Conservation (phyloP, 768 basidiomycete genomes). For the Clitopilus passeckerianus region DNA sequence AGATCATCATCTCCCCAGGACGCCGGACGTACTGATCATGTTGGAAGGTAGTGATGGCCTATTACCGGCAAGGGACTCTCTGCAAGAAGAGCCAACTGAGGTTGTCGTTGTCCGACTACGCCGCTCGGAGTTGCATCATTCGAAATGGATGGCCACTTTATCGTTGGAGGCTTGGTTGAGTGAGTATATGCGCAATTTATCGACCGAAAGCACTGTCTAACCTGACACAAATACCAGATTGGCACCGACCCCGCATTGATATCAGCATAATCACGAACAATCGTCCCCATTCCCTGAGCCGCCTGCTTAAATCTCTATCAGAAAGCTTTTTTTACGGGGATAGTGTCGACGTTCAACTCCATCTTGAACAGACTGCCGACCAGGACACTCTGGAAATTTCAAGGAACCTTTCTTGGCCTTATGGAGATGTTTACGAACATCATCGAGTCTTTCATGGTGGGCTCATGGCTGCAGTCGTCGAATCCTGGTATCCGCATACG, state of each 20-base stretch:
- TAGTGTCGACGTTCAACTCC: constrained; percentile 55
- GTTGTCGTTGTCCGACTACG: too few relatives aligned
- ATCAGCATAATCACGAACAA: constrained; percentile 76
- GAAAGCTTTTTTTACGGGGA: constrained; percentile 66
- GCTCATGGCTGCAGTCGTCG: constrained; percentile 77
- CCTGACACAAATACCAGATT: constrained; percentile 44
- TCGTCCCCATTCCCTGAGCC: constrained; percentile 63
- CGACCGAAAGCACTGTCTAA: neutral
- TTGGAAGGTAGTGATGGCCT: constrained; percentile 9
- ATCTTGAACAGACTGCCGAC: constrained; percentile 75
- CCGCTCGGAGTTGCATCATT: constrained; percentile 38
- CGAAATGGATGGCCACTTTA: constrained; percentile 61
- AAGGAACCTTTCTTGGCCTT: constrained; percentile 49
- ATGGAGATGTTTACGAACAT: constrained; percentile 56
- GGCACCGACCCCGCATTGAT: constrained; percentile 66
- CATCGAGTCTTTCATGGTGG: constrained; percentile 78
- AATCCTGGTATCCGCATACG: constrained; percentile 81
- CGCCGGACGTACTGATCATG: neutral
- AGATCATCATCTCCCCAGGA: neutral
- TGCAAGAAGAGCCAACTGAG: too few relatives aligned
- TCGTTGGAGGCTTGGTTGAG: constrained; percentile 55
- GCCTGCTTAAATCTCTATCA: constrained; percentile 60
- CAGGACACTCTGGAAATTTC: constrained; percentile 49
- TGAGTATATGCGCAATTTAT: constrained; percentile 17
- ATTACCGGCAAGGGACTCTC: too few relatives aligned